Base-by-base conservation (phyloP, 441 rosid genomes). In the Croton laevigatus region DNA sequence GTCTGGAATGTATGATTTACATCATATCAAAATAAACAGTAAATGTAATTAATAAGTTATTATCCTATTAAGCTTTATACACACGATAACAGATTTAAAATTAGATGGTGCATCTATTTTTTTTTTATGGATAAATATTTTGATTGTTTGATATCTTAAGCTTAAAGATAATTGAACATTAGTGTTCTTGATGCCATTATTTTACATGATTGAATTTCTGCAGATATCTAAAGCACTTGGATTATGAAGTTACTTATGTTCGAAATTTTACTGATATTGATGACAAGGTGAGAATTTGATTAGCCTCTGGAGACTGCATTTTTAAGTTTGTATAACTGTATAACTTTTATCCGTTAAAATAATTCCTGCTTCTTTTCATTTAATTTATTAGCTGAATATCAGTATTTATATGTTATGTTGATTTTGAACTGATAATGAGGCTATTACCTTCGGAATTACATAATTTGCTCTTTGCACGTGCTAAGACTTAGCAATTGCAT, bases 221-320 rank as follows among this genome's bases (percentile, higher is more conserved):
- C 86, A 94, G 98, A 80, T 91, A 86, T 76, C 79, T 94, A 3
- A 71, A 64, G 3, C 82, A 83, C 70, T 69, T 88, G 67, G 88
- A 83, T 40, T 90, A 81, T 79, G 88, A 88, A 68, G 86, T 90
- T 72, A 85, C 74, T 16, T 88, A 84, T 71, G 90, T 87, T 16
- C 73, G 92, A 44, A 87, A 89, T 77, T 87, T 87, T 69, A 91
- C 97, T 0, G 92, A 87, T 69, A 81, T 89, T 32, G 97, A 91
- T 80, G 97, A 89, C 73, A 91, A 91, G 94, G 93, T 85, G 54
- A 40, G 74, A 66, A 58, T 63, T 69, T 48, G n/a, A 59, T 46
- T 62, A 16, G 40, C 40, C n/a, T 1, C 1, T 49, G 14, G 3
- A 23, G 32, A 70, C 16, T 53, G 51, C 38, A 46, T 48, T 60